Evolutionary conservation across 2,329 filamentous ascomycete species (phyloP).

Genomic region (Fusarium oligoseptatum): DNA sequence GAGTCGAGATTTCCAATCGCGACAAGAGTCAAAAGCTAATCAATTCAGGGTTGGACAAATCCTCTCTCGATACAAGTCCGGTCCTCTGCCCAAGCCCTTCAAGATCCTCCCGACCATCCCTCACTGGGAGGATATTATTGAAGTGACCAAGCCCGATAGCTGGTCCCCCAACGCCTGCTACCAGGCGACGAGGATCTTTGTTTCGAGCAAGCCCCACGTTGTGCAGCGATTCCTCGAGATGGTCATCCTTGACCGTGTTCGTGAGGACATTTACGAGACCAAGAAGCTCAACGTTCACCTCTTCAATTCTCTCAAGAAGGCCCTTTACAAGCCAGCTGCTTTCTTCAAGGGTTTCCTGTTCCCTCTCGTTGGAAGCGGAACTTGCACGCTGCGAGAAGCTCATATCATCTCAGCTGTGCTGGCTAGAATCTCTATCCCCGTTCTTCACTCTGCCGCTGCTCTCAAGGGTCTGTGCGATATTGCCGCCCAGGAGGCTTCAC

Average conservation of each 20-base stretch:
- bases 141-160: constrained; percentile 83
- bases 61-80: constrained; percentile 92
- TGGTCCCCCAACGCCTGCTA: constrained; percentile 84
- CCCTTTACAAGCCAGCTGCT: constrained; percentile 91
- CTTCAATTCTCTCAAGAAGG: constrained; percentile 93
- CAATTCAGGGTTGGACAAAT: constrained; percentile 80
- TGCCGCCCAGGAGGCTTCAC: constrained; percentile 87
- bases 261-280: constrained; percentile 92
- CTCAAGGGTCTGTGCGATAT: constrained; percentile 95
- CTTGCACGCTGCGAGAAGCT: constrained; percentile 93
- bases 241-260: constrained; percentile 89
- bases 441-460: constrained; percentile 92
- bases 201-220: constrained; percentile 83
- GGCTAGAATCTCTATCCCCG: constrained; percentile 85
- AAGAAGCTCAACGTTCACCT: constrained; percentile 97
- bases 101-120: constrained; percentile 95
- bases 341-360: constrained; percentile 98
- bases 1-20: constrained; percentile 43
- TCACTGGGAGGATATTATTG: constrained; percentile 88
- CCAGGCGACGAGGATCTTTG: constrained; percentile 92
- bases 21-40: constrained; percentile 22
- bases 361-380: constrained; percentile 85
- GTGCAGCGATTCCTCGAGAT: constrained; percentile 89
- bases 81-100: constrained; percentile 97
- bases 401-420: constrained; percentile 91